Conservation (phyloP, 371 early-diverging fungal genomes). For the Mortierella sp. region DNA sequence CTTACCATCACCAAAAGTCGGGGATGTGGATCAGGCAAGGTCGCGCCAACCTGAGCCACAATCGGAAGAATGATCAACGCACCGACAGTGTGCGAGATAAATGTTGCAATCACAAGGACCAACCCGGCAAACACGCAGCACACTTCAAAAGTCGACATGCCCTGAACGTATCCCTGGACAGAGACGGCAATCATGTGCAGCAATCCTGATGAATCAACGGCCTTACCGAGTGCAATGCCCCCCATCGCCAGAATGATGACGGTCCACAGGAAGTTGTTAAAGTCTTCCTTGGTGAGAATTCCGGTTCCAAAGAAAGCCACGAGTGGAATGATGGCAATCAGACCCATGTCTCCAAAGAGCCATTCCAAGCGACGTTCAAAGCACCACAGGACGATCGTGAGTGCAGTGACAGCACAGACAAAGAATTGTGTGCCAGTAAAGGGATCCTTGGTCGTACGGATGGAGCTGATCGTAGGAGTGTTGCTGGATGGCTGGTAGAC, state of each 20-base stretch:
- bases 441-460: slow-evolving; percentile 66
- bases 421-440: slow-evolving; percentile 76
- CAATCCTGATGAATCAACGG: slow-evolving; percentile 89
- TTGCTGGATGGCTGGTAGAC: slow-evolving; percentile 70
- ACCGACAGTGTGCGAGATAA: slow-evolving; percentile 96
- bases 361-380: slow-evolving; percentile 75
- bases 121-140: slow-evolving; percentile 74
- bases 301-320: slow-evolving; percentile 91
- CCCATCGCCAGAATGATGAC: slow-evolving; percentile 97
- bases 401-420: slow-evolving; percentile 70
- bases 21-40: slow-evolving; percentile 85
- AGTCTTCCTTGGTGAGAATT: slow-evolving; percentile 93
- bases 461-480: slow-evolving; percentile 65
- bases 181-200: slow-evolving; percentile 78
- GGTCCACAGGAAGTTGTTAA: slow-evolving; percentile 92
- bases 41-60: slow-evolving; percentile 78
- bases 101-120: slow-evolving; percentile 84
- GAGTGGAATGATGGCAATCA: slow-evolving; percentile 93
- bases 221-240: slow-evolving; percentile 91
- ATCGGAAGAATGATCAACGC: slow-evolving; percentile 87
- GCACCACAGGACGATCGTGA: slow-evolving; percentile 92
- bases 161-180: slow-evolving; percentile 73
- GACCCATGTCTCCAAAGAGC: slow-evolving; percentile 90
- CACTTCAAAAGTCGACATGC: slow-evolving; percentile 73
- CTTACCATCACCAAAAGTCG: slow-evolving; percentile 91